Evolutionary conservation across 2,329 filamentous ascomycete genomes (phyloP), one percentile per base, ranked within the genome.

Genomic region (Trichoderma afroharzianum): DNA sequence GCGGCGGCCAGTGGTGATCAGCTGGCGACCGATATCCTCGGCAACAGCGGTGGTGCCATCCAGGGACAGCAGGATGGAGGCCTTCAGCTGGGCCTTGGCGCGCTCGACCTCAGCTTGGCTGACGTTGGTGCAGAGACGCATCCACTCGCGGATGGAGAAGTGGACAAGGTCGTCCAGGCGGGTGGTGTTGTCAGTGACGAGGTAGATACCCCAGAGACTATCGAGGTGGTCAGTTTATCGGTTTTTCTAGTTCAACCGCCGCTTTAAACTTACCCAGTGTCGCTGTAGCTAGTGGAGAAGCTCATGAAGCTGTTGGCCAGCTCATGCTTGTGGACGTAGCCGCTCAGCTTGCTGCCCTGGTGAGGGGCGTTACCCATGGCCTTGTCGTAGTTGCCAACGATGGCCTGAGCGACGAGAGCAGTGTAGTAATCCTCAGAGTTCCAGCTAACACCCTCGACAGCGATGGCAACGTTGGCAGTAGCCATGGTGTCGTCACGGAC

Each of bases 301-400:
- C 93, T 97, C 97, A 99, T 99, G 89, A 98, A 99, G 90, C 95
- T 98, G 88, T 97, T 99, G 84, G 96, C 96, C 74, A 99, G 90
- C 83, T 95, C 92, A 86, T 98, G 90, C 85, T 97, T 91, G 88
- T 97, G 93, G 77, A 99, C 92, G 80, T 96, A 94, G 76, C 92
- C 91, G 87, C 94, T 97, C 79, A 99, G 93, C 89, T 97, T 98
- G 93, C 94, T 97, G 79, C 97, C 96, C 81, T 98, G 92, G 87
- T 98, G 96, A 76, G 95, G 92, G 73, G 96, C 96, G 84, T 96
- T 97, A 81, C 97, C 96, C 91, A 98, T 95, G 77, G 96, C 93
- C 85, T 96, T 96, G 87, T 99, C 96, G 91, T 97, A 99, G 91
- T 99, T 99, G 81, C 96, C 96, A 77, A 99, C 95, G 78, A 99